Percentiles rank a stretch among this genome's conserved stretches.
These are phyloP conservation scores for Aspergillus tanneri DNA, from an alignment of 2,329 filamentous ascomycete species.

Conservation along the genomic window DNA sequence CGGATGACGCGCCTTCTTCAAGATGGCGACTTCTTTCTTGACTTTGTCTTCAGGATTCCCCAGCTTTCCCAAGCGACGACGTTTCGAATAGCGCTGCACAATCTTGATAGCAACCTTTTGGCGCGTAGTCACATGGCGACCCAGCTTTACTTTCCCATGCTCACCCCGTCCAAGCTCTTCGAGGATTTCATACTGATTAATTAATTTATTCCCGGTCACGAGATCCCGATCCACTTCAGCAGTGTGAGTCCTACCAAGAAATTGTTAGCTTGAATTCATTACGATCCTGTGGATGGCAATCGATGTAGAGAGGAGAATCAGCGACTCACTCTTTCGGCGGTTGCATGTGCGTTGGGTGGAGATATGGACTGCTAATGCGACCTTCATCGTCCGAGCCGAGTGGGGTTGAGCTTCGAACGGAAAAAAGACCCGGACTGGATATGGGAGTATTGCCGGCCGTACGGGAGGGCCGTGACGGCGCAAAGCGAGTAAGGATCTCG, in stretches of 20 bases:
- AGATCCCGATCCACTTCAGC: slow-evolving; percentile 87
- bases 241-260: slow-evolving; percentile 69
- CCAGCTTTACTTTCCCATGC: slow-evolving; percentile 96
- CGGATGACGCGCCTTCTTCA: slow-evolving; percentile 97
- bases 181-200: slow-evolving; percentile 97
- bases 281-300: neutral
- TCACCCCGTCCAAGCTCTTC: slow-evolving; percentile 94
- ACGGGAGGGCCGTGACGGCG: slow-evolving; percentile 32
- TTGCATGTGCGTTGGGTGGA: slow-evolving; percentile 70
- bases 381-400: slow-evolving; percentile 39
- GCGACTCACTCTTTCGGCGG: slow-evolving; percentile 70
- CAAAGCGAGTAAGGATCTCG: slow-evolving; percentile 23
- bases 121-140: slow-evolving; percentile 71
- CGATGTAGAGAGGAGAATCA: neutral
- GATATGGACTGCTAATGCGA: slow-evolving; percentile 56
- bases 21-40: slow-evolving; percentile 93
- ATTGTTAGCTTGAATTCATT: slow-evolving; percentile 11
- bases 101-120: slow-evolving; percentile 97
- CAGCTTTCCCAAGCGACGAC: slow-evolving; percentile 76
- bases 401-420: slow-evolving; percentile 35
- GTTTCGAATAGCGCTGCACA: slow-evolving; percentile 92
- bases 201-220: slow-evolving; percentile 86
- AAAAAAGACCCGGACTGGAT: slow-evolving; percentile 49
- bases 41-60: slow-evolving; percentile 70
- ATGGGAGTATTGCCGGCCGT: slow-evolving; percentile 50